A percentile compares a stretch with the other conserved stretches of the same genome.
Conservation (phyloP, 2,329 filamentous ascomycete species). For the Ceratocystis albifundus region DNA sequence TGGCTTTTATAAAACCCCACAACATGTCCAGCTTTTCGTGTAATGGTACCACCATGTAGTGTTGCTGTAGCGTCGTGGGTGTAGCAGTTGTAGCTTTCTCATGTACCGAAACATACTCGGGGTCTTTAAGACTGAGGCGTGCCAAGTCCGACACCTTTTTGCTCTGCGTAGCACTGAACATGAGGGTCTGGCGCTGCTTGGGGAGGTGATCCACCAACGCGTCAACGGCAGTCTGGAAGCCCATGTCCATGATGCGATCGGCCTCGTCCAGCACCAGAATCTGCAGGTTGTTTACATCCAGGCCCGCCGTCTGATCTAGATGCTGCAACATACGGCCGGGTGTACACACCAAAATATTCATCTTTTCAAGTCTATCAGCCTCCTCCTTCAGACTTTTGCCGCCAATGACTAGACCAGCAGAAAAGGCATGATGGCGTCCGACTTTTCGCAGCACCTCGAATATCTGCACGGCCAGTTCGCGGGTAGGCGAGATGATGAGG, state of each 20-base stretch:
- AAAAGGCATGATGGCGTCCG: slow-evolving; percentile 78
- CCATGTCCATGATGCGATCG: slow-evolving; percentile 95
- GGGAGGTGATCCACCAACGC: slow-evolving; percentile 88
- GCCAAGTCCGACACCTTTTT: slow-evolving; percentile 88
- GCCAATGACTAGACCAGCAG: slow-evolving; percentile 84
- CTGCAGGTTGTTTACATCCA: slow-evolving; percentile 83
- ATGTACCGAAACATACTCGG: slow-evolving; percentile 91
- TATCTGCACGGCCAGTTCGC: slow-evolving; percentile 91
- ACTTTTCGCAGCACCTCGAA: slow-evolving; percentile 89
- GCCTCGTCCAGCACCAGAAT: slow-evolving; percentile 92
- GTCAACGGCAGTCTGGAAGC: slow-evolving; percentile 81
- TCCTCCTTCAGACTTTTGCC: slow-evolving; percentile 84
- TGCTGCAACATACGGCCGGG: slow-evolving; percentile 93
- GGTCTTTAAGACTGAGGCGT: slow-evolving; percentile 73
- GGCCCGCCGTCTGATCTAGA: slow-evolving; percentile 80
- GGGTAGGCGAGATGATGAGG: slow-evolving; percentile 83
- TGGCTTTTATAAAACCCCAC: slow-evolving; percentile 83
- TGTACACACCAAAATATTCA: slow-evolving; percentile 96
- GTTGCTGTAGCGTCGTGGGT: slow-evolving; percentile 73
- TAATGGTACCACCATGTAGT: slow-evolving; percentile 77
- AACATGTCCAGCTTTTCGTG: slow-evolving; percentile 83
- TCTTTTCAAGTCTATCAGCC: slow-evolving; percentile 68
- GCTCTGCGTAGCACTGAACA: slow-evolving; percentile 95
- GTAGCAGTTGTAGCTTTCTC: slow-evolving; percentile 70
- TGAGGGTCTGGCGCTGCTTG: slow-evolving; percentile 71